Evolutionary conservation across 2,329 filamentous ascomycete species (phyloP).

Genomic region (Diaporthe sp.): DNA sequence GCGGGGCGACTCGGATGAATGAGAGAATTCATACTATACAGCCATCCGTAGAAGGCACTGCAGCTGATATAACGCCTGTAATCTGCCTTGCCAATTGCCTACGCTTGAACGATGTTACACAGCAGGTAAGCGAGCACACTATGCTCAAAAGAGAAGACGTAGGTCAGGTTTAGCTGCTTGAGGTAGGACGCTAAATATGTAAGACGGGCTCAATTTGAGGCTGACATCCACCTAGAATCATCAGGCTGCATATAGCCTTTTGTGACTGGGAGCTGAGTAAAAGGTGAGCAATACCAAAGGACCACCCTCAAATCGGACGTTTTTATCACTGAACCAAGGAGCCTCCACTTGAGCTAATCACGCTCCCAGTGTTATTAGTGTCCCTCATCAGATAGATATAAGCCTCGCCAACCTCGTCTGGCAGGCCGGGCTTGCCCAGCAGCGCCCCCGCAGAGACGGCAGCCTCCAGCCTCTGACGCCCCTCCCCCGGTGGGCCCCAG

Average conservation of each 20-base stretch:
- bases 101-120: not conserved
- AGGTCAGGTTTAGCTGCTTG: not conserved
- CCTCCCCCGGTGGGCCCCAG: slow-evolving; percentile 49
- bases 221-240: not conserved
- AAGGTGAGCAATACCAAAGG: not conserved
- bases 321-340: slow-evolving; percentile 23
- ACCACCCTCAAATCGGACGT: not conserved
- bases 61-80: not conserved
- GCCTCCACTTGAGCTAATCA: slow-evolving; percentile 32
- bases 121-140: not conserved
- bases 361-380: slow-evolving; percentile 40
- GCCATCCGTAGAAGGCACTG: not conserved
- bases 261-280: not conserved
- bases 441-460: slow-evolving; percentile 39
- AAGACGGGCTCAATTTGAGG: not conserved
- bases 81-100: not conserved
- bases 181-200: not conserved
- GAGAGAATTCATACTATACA: not conserved
- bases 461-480: slow-evolving; percentile 13
- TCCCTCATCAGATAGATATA: slow-evolving; percentile 43
- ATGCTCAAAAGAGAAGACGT: not conserved
- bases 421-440: slow-evolving; percentile 24
- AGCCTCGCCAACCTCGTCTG: slow-evolving; percentile 39
- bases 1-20: not conserved
- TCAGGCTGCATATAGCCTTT: not conserved